Conservation (phyloP, 2,329 filamentous ascomycete species). For the Curvularia sp. region DNA sequence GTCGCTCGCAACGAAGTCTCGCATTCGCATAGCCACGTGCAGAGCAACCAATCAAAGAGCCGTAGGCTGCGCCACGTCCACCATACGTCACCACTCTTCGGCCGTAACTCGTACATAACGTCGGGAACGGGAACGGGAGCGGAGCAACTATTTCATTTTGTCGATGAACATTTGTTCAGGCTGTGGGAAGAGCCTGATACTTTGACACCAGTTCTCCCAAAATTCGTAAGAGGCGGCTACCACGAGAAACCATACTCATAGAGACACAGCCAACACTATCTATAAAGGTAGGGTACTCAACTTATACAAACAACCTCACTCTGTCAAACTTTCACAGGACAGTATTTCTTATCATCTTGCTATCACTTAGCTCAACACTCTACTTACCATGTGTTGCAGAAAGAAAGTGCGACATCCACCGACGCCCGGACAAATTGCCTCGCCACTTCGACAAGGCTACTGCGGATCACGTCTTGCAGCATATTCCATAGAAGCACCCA, state of each 20-base stretch:
- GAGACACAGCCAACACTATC: background rate
- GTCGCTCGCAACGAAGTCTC: background rate
- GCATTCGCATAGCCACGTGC: constrained; percentile 3
- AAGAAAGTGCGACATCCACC: background rate
- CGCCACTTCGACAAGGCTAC: constrained; percentile 10
- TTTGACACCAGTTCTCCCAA: background rate
- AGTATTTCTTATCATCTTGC: background rate
- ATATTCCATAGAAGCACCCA: background rate
- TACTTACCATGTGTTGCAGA: constrained; percentile 9
- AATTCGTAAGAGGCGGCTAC: background rate
- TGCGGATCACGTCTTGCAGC: constrained; percentile 5
- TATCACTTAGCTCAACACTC: background rate
- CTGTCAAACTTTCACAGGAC: background rate
- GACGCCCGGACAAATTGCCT: background rate
- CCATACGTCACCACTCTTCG: constrained; percentile 14
- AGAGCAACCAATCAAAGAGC: constrained; percentile 8
- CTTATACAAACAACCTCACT: background rate
- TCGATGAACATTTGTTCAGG: background rate
- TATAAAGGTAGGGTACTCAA: constrained; percentile 1
- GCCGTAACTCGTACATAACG: constrained; percentile 2
- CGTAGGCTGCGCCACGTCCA: constrained; percentile 5
- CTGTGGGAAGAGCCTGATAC: background rate
- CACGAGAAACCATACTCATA: background rate
- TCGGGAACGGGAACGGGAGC: background rate
- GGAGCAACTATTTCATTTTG: background rate